These are phyloP conservation scores for Parachaetomium inaequale DNA, from an alignment of 495 filamentous ascomycete species.

Conservation along the genomic window DNA sequence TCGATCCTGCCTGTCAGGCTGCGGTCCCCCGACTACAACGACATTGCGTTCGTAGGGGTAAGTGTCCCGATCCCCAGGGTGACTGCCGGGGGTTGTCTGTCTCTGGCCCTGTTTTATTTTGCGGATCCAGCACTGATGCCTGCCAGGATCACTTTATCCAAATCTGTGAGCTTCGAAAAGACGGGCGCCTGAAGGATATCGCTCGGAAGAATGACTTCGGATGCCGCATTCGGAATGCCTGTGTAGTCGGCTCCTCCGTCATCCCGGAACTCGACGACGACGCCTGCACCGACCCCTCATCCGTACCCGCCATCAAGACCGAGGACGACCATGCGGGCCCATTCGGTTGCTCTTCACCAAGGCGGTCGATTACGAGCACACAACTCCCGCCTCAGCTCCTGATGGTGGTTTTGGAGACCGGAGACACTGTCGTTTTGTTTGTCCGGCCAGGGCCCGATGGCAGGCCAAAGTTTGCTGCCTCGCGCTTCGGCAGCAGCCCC, in stretches of 20 bases:
- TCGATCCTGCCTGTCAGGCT: constrained; percentile 78
- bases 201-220: constrained; percentile 71
- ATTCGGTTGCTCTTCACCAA: constrained; percentile 14
- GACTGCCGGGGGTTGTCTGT: no score
- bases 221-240: constrained; percentile 62
- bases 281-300: constrained; percentile 14
- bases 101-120: no score
- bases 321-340: constrained; percentile 33
- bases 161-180: constrained; percentile 61
- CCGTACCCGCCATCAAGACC: constrained; percentile 24
- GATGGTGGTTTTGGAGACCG: constrained; percentile 64
- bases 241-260: constrained; percentile 50
- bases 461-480: constrained; percentile 55
- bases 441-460: constrained; percentile 44
- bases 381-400: constrained; percentile 71
- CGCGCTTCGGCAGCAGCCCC: constrained; percentile 57
- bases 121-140: neutral
- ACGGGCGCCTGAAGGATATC: constrained; percentile 67
- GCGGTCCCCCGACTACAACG: constrained; percentile 63
- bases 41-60: constrained; percentile 88
- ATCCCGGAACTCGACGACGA: constrained; percentile 23
- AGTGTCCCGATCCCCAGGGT: constrained; percentile 26
- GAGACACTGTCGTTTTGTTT: constrained; percentile 69
- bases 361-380: neutral
- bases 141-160: constrained; percentile 60